Evolutionary conservation across 2,329 filamentous ascomycete genomes (phyloP).

Genomic region (Diaporthe sp.): DNA sequence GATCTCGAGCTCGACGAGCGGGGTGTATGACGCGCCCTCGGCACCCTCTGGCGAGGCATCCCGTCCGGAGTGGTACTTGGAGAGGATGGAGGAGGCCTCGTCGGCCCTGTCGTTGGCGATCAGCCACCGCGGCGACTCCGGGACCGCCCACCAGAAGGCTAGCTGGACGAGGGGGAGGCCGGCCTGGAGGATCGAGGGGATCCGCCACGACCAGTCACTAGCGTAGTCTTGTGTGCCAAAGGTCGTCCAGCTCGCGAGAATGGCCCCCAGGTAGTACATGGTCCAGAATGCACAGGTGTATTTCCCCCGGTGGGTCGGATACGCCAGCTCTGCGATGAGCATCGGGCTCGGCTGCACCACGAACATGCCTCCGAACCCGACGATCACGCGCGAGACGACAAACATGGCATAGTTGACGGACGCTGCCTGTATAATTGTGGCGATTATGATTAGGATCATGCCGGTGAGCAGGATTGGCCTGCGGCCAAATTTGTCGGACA

Average conservation of each 20-base stretch:
- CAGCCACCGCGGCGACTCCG: constrained; percentile 66
- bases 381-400: constrained; percentile 21
- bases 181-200: constrained; percentile 48
- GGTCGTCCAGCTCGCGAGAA: constrained; percentile 55
- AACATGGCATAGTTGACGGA: constrained; percentile 53
- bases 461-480: constrained; percentile 44
- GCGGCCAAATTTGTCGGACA: constrained; percentile 49
- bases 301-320: constrained; percentile 53
- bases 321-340: constrained; percentile 52
- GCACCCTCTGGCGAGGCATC: too few species aligned
- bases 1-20: constrained; percentile 62
- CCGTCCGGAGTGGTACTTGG: constrained; percentile 64
- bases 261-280: constrained; percentile 53
- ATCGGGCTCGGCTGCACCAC: constrained; percentile 54
- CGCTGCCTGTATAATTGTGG: constrained; percentile 53
- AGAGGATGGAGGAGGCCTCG: constrained; percentile 63
- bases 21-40: constrained; percentile 50
- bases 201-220: constrained; percentile 48
- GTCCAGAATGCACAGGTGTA: constrained; percentile 52
- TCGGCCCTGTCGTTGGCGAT: constrained; percentile 62
- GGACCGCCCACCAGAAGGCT: constrained; percentile 52
- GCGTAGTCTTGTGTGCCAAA: constrained; percentile 50
- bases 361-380: constrained; percentile 50
- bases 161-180: constrained; percentile 56
- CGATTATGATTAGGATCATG: constrained; percentile 52